Evolutionary conservation across 768 basidiomycete genomes (phyloP), one percentile per base, ranked within the genome.

Genomic region (Suillus americanus): DNA sequence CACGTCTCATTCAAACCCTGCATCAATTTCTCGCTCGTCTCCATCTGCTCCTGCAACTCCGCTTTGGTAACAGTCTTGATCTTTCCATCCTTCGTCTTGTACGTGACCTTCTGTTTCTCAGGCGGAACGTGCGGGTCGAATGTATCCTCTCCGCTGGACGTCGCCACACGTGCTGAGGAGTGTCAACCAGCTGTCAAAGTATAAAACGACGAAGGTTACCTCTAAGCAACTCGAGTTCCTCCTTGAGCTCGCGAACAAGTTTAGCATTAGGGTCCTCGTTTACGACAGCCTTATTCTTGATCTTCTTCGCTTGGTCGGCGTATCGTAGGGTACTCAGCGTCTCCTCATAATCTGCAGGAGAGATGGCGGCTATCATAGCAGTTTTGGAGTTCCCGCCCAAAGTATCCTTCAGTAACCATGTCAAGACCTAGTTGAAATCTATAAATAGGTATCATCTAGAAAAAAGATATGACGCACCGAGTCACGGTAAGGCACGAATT

Each of bases 211-310:
- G 71, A 74, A 43, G 59, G 80, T 73, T 77, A 89, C 90, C 90
- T 82, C 95, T 86, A 54, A 98, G 89, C 79, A 92, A 82, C 75
- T 97, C 94, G 51, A 99, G 82, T 79, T 99, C 97, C 81, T 99
- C 97, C 79, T 99, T 99, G 76, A 99, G 91, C 78, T 99, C 97
- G 56, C 96, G 90, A 64, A 99, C 96, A 64, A 99, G 90, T 81
- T 95, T 98, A 73, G 97, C 97, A 72, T 98, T 99, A 38, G 97
- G 97, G 85, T 99, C 97, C 80, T 99, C 97, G 79, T 99, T 99
- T 68, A 99, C 93, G 64, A 99, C 88, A 18, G 97, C 97, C 81
- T 98, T 97, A 79, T 98, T 99, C 89, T 96, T 98, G 80, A 99
- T 99, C 89, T 97, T 97, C 90, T 99, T 99, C 40, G 97, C 96